Conservation (phyloP, 139 green algal species). For the Chlorella sp. region DNA sequence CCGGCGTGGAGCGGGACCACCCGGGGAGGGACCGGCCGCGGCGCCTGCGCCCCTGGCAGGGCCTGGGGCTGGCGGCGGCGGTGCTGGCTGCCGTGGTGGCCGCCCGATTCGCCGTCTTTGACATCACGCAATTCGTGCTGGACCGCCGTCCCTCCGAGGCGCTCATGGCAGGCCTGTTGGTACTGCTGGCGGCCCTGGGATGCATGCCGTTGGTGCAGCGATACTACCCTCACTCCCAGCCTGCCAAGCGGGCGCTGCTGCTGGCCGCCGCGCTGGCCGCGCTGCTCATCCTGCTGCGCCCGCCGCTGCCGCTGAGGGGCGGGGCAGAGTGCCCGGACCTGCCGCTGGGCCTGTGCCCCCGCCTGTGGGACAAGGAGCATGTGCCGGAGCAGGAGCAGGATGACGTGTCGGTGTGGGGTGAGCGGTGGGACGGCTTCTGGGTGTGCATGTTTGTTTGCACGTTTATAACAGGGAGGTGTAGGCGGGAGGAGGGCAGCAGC, state of each 20-base stretch:
- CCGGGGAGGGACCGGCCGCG: slow-evolving; percentile 16
- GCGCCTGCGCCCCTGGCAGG: slow-evolving; percentile 64
- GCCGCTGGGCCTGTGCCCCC: slow-evolving; percentile 82
- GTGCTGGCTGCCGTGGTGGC: slow-evolving; percentile 67
- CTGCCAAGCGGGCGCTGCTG: slow-evolving; percentile 46
- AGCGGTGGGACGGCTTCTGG: not conserved
- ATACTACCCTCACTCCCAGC: slow-evolving; percentile 42
- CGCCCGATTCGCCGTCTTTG: slow-evolving; percentile 89
- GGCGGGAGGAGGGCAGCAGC: not conserved
- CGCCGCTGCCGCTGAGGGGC: slow-evolving; percentile 83
- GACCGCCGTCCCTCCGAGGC: slow-evolving; percentile 78
- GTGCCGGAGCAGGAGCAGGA: slow-evolving; percentile 84
- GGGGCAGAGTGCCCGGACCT: slow-evolving; percentile 79
- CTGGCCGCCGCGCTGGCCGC: slow-evolving; percentile 47
- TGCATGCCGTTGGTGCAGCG: slow-evolving; percentile 74
- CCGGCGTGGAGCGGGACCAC: not conserved
- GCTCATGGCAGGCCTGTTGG: slow-evolving; percentile 73
- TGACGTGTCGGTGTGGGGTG: slow-evolving; percentile 86
- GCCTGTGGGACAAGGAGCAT: slow-evolving; percentile 92
- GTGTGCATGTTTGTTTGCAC: not conserved
- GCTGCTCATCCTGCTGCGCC: slow-evolving; percentile 72
- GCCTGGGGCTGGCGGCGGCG: slow-evolving; percentile 53
- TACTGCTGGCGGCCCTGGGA: slow-evolving; percentile 62
- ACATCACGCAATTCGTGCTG: slow-evolving; percentile 72
- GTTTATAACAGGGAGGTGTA: too few relatives aligned